Conservation (phyloP, 768 basidiomycete genomes). For the Asterophora parasitica region DNA sequence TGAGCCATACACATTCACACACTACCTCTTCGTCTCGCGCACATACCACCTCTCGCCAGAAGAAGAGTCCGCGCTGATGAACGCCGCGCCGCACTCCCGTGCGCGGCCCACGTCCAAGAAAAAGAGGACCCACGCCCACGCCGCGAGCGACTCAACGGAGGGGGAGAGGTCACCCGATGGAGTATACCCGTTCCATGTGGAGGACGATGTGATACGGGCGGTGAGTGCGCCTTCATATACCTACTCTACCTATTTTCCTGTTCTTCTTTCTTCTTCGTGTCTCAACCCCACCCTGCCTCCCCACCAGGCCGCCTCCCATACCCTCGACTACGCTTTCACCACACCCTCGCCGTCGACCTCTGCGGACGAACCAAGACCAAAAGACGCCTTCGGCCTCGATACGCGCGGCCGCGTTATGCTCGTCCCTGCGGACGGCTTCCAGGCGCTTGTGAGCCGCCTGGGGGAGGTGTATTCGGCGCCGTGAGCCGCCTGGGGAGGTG, state of each 20-base stretch:
- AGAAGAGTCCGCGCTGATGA: constrained; percentile 56
- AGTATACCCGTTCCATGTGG: constrained; percentile 74
- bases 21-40: constrained; percentile 73
- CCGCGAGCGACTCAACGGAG: too few species aligned
- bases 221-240: constrained; percentile 53
- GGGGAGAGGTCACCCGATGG: constrained; percentile 31
- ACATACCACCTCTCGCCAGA: constrained; percentile 70
- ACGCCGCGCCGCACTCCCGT: constrained; percentile 31
- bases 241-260: too few species aligned
- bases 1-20: constrained; percentile 65
- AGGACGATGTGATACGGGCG: constrained; percentile 65
- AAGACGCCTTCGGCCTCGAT: constrained; percentile 70
- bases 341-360: constrained; percentile 41
- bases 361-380: constrained; percentile 45
- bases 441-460: constrained; percentile 36
- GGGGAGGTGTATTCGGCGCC: constrained; percentile 25
- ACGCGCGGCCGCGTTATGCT: constrained; percentile 64
- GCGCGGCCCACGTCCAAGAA: constrained; percentile 34
- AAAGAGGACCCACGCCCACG: constrained; percentile 22
- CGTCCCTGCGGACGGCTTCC: constrained; percentile 40
- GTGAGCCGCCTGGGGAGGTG: too few species aligned
- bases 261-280: too few species aligned
- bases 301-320: constrained; percentile 8
- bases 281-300: too few species aligned
- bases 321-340: constrained; percentile 47